phyloP scores from a whole-genome alignment of 2,329 filamentous ascomycete genomes.

The Ophiocordyceps camponoti-floridani region DNA sequence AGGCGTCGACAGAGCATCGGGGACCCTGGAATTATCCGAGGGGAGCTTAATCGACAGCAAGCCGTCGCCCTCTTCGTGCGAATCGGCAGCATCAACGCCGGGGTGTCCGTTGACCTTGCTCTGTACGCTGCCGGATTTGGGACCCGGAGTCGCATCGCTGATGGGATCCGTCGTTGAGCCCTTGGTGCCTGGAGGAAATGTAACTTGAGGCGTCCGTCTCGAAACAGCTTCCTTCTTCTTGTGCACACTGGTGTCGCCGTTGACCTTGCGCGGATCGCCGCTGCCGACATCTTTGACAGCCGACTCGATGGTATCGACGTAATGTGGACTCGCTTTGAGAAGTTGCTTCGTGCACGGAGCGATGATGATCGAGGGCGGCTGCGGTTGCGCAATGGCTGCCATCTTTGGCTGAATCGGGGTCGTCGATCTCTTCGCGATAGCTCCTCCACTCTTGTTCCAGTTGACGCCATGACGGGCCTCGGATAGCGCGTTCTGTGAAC shows the following conservation, averaged over 20 bases:
- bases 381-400: background rate
- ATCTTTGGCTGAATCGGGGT: conserved; percentile 4
- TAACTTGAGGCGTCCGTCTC: conserved; percentile 11
- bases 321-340: background rate
- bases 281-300: background rate
- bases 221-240: background rate
- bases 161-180: conserved; percentile 5
- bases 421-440: conserved; percentile 4
- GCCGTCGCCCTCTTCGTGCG: background rate
- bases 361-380: background rate
- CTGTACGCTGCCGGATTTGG: background rate
- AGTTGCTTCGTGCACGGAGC: background rate
- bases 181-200: conserved; percentile 15
- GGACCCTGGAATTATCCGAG: conserved; percentile 16
- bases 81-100: background rate
- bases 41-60: conserved; percentile 15
- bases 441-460: conserved; percentile 3
- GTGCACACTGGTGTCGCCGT: background rate
- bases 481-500: conserved; percentile 2
- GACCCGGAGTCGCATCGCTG: background rate
- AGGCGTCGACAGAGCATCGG: conserved; percentile 33
- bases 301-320: background rate
- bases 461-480: conserved; percentile 3
- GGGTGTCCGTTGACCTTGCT: background rate
- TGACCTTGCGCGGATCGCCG: background rate